Conservation (phyloP, 1,284 basidiomycete species). For the Apiotrichum mycotoxinovorans region DNA sequence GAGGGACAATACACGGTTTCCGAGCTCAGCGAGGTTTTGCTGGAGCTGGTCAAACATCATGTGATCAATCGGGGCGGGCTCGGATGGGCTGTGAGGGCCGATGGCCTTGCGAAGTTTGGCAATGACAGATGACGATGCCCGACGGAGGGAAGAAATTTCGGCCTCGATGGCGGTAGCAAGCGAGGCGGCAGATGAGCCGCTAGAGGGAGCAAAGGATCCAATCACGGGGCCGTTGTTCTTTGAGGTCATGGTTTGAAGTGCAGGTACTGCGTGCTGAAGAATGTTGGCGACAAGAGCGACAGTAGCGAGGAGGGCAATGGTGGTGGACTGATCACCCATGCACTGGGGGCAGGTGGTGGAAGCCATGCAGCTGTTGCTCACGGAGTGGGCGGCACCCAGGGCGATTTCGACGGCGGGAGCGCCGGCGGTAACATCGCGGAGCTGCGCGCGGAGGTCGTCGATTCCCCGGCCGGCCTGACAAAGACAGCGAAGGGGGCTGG, state of each 20-base stretch:
- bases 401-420: neutral
- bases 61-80: constrained; percentile 23
- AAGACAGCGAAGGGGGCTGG: neutral
- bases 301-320: neutral
- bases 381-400: neutral
- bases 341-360: neutral
- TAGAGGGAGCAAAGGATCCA: neutral
- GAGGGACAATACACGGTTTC: constrained; percentile 23
- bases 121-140: constrained; percentile 10
- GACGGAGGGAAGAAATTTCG: constrained; percentile 20
- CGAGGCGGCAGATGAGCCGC: constrained; percentile 4
- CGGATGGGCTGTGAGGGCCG: constrained; percentile 24
- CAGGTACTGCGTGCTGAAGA: neutral
- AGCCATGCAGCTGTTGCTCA: neutral
- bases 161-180: neutral
- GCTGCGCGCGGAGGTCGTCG: neutral
- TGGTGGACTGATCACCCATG: neutral
- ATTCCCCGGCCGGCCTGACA: neutral
- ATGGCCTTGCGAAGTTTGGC: constrained; percentile 10
- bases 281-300: neutral
- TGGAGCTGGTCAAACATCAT: constrained; percentile 31
- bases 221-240: neutral
- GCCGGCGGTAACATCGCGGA: neutral
- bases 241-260: neutral
- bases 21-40: neutral